A percentile compares a stretch with the other conserved stretches of the same genome.
Conservation (phyloP, 768 basidiomycete genomes). For the Suillus sp. region DNA sequence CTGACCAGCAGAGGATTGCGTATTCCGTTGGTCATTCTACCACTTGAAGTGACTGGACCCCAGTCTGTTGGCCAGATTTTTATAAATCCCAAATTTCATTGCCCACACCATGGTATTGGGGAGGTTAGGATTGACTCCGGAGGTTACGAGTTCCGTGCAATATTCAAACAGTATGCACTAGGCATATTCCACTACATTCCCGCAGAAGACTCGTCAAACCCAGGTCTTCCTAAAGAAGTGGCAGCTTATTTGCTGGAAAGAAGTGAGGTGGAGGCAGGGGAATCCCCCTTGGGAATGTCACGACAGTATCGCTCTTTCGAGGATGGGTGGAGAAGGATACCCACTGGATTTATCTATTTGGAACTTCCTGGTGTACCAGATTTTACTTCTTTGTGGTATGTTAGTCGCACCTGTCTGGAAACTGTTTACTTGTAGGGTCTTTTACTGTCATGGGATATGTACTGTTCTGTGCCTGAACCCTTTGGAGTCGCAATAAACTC, state of each 20-base stretch:
- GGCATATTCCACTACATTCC: slow-evolving; percentile 1
- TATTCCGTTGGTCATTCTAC: background rate
- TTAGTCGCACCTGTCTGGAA: background rate
- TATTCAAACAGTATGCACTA: background rate
- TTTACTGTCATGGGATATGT: background rate
- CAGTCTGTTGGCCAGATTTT: background rate
- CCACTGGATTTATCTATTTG: background rate
- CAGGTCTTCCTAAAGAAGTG: slow-evolving; percentile 1
- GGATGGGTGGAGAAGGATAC: background rate
- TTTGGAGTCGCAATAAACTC: too few relatives aligned
- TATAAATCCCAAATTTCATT: background rate
- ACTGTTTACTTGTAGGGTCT: background rate
- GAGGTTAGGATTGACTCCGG: background rate
- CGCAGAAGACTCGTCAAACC: background rate
- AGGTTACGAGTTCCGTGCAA: background rate
- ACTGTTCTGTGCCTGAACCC: background rate
- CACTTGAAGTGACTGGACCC: background rate
- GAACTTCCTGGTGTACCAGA: background rate
- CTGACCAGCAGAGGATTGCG: background rate
- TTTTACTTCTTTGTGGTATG: background rate
- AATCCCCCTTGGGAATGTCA: background rate
- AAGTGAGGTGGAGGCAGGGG: background rate
- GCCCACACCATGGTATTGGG: background rate
- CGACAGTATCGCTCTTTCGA: background rate
- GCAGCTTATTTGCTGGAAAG: background rate